phyloP scores from a whole-genome alignment of 169 alveolate genomes.

The Plasmodium blacklocki region DNA sequence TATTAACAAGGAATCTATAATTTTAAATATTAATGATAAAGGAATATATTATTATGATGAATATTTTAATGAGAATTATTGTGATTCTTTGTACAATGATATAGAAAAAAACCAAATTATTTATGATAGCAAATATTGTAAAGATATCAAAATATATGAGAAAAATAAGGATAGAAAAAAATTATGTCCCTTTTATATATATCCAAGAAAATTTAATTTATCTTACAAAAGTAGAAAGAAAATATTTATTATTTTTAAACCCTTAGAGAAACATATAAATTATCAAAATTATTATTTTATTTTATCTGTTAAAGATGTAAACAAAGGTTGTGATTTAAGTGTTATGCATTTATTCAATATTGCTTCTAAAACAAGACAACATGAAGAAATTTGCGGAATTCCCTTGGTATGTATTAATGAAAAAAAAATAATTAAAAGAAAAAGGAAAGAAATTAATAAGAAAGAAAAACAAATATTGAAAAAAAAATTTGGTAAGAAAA shows the following conservation, averaged over 20 bases:
- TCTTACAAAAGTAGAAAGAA: constrained; percentile 39
- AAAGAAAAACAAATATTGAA: constrained; percentile 4
- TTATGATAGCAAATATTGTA: background rate
- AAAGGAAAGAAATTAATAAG: background rate
- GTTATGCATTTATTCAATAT: constrained; percentile 45
- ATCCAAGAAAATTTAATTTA: constrained; percentile 28
- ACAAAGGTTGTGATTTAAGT: constrained; percentile 46
- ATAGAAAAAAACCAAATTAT: background rate
- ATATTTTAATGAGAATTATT: constrained; percentile 16
- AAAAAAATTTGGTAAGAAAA: constrained; percentile 16
- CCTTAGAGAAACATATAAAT: constrained; percentile 56
- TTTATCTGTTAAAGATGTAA: constrained; percentile 21
- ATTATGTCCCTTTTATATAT: constrained; percentile 61
- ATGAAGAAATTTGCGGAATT: constrained; percentile 3
- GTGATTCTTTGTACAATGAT: constrained; percentile 25
- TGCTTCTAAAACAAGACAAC: constrained; percentile 19
- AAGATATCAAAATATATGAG: background rate
- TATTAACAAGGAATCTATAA: background rate
- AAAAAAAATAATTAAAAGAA: constrained; percentile 37
- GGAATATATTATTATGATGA: constrained; percentile 53
- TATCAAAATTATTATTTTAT: constrained; percentile 57
- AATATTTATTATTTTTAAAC: constrained; percentile 46
- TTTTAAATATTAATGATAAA: constrained; percentile 25
- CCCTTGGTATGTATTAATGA: constrained; percentile 57
- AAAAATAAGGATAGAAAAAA: constrained; percentile 6